A percentile compares a stretch with the other conserved stretches of the same genome.
These are phyloP conservation scores for Podila minutissima DNA, from an alignment of 192 early-diverging fungal genomes.

Conservation along the genomic window DNA sequence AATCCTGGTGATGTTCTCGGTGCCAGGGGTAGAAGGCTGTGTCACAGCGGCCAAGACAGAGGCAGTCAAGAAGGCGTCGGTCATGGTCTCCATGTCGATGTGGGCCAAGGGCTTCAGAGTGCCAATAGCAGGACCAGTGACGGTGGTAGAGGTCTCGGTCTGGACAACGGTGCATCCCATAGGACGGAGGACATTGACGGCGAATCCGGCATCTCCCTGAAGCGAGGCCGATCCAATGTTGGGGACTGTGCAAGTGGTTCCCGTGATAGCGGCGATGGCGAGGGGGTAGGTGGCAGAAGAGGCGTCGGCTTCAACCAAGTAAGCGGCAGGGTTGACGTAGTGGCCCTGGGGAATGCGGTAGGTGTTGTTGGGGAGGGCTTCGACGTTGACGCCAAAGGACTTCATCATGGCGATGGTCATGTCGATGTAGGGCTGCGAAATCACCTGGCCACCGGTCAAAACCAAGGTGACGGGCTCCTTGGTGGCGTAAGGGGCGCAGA, in stretches of 20 bases:
- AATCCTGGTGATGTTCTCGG: slow-evolving; percentile 81
- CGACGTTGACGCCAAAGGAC: slow-evolving; percentile 87
- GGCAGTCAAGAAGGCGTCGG: slow-evolving; percentile 98
- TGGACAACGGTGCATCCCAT: slow-evolving; percentile 96
- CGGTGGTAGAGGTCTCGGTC: slow-evolving; percentile 89
- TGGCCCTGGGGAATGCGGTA: slow-evolving; percentile 84
- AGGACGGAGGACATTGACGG: slow-evolving; percentile 85
- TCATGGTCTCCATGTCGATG: slow-evolving; percentile 99
- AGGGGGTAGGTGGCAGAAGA: slow-evolving; percentile 97
- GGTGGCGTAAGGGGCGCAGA: slow-evolving; percentile 94
- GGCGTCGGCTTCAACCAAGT: slow-evolving; percentile 96
- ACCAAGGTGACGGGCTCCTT: slow-evolving; percentile 78
- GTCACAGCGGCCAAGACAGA: slow-evolving; percentile 93
- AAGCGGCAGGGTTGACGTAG: slow-evolving; percentile 86
- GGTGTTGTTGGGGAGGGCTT: slow-evolving; percentile 76
- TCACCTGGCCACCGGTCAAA: slow-evolving; percentile 91
- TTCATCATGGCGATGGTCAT: slow-evolving; percentile 99
- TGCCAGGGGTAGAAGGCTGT: slow-evolving; percentile 42
- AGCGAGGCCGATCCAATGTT: slow-evolving; percentile 94
- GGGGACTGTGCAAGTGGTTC: slow-evolving; percentile 84
- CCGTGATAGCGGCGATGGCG: slow-evolving; percentile 96
- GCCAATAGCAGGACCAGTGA: slow-evolving; percentile 83
- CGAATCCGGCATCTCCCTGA: slow-evolving; percentile 93
- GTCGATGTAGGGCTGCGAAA: slow-evolving; percentile 98
- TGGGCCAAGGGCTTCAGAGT: slow-evolving; percentile 72